Conservation (phyloP, 2,329 filamentous ascomycete species). For the Colletotrichum chlorophyti region DNA sequence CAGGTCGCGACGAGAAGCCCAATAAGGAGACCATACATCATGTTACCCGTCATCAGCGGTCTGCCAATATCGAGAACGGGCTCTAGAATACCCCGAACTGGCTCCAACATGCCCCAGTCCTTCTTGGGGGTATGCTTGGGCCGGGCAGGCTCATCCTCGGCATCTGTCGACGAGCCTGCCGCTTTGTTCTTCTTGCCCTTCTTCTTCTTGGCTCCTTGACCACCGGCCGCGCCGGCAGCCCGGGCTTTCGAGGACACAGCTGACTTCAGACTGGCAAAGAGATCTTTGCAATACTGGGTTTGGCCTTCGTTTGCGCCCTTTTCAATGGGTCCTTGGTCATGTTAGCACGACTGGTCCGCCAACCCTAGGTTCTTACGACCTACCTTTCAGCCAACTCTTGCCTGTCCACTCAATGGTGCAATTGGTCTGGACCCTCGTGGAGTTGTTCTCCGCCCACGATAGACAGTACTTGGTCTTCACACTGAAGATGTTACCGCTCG, state of each 20-base stretch:
- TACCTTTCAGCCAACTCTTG: slow-evolving; percentile 98
- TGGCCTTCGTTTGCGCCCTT: slow-evolving; percentile 95
- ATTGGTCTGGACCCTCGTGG: slow-evolving; percentile 84
- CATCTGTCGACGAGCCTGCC: slow-evolving; percentile 51
- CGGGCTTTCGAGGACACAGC: slow-evolving; percentile 73
- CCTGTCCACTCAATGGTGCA: slow-evolving; percentile 95
- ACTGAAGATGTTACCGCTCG: slow-evolving; percentile 88
- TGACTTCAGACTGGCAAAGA: slow-evolving; percentile 76
- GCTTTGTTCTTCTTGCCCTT: slow-evolving; percentile 61
- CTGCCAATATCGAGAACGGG: slow-evolving; percentile 74
- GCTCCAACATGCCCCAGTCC: slow-evolving; percentile 84
- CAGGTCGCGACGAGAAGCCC: slow-evolving; percentile 77
- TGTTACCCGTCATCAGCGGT: slow-evolving; percentile 77
- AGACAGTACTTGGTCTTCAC: slow-evolving; percentile 96
- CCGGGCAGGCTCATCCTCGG: slow-evolving; percentile 45
- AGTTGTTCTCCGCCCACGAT: slow-evolving; percentile 87
- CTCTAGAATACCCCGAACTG: slow-evolving; percentile 72
- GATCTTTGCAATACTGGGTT: slow-evolving; percentile 78
- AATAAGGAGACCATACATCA: slow-evolving; percentile 77
- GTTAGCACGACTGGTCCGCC: slow-evolving; percentile 36
- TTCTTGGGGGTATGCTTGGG: slow-evolving; percentile 51
- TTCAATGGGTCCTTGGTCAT: slow-evolving; percentile 80
- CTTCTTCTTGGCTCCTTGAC: slow-evolving; percentile 65
- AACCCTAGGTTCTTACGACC: slow-evolving; percentile 32
- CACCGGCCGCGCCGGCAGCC: slow-evolving; percentile 51